Base-by-base conservation (phyloP, 805 yeast genomes). In the Cyberlindnera subsufficiens region DNA sequence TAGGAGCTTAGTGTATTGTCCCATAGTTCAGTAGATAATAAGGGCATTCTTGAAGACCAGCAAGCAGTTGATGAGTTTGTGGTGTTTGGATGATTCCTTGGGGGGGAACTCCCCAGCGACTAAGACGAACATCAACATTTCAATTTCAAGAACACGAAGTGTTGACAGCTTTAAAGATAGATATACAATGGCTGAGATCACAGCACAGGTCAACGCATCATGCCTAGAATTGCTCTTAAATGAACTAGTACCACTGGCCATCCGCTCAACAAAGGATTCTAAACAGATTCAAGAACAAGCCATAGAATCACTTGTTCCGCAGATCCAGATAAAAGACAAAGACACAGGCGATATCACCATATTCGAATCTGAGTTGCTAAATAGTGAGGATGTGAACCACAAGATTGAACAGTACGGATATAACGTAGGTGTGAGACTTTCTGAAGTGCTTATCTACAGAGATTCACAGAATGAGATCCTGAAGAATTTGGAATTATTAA, bases 231-330 rank as follows among this genome's bases (percentile, higher is more conserved):
- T 79, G 51, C 72, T 89, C 16, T 61, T 90, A 25, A 83, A 81
- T 55, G 96, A 89, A 61, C 66, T 86, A 31, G 80, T 88, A 1
- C 95, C 96, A 4, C 60, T 81, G 35, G 77, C 89, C 0, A 72
- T 82, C 36, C 65, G 85, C 30, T 80, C 87, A 5, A 75, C 84
- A 13, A 69, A 74, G 38, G 66, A 70, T 34, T 60, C 78, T 20
- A 60, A 55, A 44, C 42, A 35, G 31, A 14, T 22, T 11, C 39
- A 39, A 18, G 46, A 43, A n/a, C 38, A 47, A 8, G 38, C 42
- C 6, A n/a, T 49, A 15, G 50, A 50, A 10, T 27, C 22, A 13
- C 44, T 41, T n/a, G 42, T 39, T 38, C 46, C 31, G 29, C 43
- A 33, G 35, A 50, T 42, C 33, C 33, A 46, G 17, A 44, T 51